phyloP scores from a whole-genome alignment of 2,329 filamentous ascomycete genomes.

The Teratosphaeria viscida region DNA sequence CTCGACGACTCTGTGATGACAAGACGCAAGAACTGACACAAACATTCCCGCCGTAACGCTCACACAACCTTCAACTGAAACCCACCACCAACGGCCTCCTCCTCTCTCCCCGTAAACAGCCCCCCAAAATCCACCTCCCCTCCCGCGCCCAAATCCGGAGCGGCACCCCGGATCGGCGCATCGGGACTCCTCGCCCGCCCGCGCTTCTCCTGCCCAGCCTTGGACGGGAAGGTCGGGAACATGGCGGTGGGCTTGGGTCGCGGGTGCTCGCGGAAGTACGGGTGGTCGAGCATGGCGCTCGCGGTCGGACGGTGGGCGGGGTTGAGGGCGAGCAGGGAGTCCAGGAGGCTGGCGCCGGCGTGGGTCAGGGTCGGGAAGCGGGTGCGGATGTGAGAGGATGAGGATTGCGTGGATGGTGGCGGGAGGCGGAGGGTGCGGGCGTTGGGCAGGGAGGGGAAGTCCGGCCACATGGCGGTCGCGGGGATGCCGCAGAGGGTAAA shows the following conservation, averaged over 20 bases:
- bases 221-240: constrained; percentile 95
- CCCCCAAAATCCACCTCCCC: constrained; percentile 39
- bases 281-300: constrained; percentile 61
- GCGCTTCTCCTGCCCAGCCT: constrained; percentile 80
- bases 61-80: constrained; percentile 30
- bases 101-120: constrained; percentile 39
- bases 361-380: constrained; percentile 73
- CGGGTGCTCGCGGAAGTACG: constrained; percentile 82
- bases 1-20: too few relatives aligned
- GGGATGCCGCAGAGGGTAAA: constrained; percentile 85
- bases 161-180: constrained; percentile 64
- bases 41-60: background rate
- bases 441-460: constrained; percentile 78
- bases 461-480: constrained; percentile 72
- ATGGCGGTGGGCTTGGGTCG: constrained; percentile 81
- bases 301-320: constrained; percentile 62
- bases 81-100: constrained; percentile 38
- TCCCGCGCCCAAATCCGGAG: constrained; percentile 12
- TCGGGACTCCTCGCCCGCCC: constrained; percentile 59
- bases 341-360: constrained; percentile 61
- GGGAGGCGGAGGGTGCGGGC: constrained; percentile 63
- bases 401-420: constrained; percentile 30
- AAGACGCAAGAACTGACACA: too few relatives aligned
- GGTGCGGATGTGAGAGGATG: constrained; percentile 50
- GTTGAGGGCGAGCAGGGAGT: constrained; percentile 61